These are phyloP conservation scores for Vitis rupestris DNA, from an alignment of 164 flowering plant genomes.

Conservation along the genomic window DNA sequence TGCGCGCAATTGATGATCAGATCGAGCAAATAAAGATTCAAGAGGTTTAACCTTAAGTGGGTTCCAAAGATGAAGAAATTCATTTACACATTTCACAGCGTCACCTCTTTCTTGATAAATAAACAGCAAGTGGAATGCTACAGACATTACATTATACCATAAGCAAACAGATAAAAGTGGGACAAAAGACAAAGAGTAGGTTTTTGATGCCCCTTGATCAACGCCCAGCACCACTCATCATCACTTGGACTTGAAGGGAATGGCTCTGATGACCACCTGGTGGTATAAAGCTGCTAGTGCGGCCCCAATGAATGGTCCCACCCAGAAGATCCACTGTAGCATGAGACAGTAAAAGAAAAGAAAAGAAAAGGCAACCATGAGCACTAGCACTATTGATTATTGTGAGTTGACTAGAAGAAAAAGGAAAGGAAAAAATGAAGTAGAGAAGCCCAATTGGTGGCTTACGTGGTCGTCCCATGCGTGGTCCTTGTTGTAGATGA, in stretches of 20 bases:
- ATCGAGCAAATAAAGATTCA: no score
- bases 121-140: no score
- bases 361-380: neutral
- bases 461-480: conserved; percentile 83
- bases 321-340: conserved; percentile 61
- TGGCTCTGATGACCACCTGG: conserved; percentile 55
- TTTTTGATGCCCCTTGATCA: neutral
- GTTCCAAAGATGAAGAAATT: no score
- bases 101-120: no score
- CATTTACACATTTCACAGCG: no score
- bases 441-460: neutral
- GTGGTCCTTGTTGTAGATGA: conserved; percentile 62
- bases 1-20: no score
- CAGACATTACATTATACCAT: no score
- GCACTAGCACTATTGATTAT: no score
- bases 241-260: conserved; percentile 44
- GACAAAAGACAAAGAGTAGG: no score
- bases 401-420: neutral
- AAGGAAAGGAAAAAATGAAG: neutral
- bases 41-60: no score
- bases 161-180: no score
- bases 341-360: neutral
- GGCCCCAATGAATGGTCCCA: conserved; percentile 61
- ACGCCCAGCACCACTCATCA: neutral
- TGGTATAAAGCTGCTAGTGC: conserved; percentile 63